Conservation (phyloP, 352 stramenopile genomes). For the Globisporangium lucens region DNA sequence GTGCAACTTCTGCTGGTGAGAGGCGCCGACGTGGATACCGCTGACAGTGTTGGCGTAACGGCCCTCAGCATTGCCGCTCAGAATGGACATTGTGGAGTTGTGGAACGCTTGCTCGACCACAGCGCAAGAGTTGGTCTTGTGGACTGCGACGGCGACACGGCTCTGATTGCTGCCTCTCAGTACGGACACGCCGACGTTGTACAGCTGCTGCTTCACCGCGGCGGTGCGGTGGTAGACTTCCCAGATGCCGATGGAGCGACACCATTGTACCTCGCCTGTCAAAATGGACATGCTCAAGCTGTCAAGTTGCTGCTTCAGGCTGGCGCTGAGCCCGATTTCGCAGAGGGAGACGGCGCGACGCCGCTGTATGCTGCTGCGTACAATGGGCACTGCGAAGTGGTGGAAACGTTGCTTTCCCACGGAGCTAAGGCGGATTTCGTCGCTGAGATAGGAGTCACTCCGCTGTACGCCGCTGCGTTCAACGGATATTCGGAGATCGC, state of each 20-base stretch:
- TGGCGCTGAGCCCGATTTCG: conserved; percentile 9
- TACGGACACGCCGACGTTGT: conserved; percentile 1
- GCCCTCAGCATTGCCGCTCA: background rate
- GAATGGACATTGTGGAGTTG: background rate
- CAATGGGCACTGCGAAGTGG: conserved; percentile 3
- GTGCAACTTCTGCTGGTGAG: background rate
- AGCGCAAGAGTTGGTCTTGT: background rate
- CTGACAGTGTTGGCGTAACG: background rate
- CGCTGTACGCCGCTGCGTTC: conserved; percentile 8
- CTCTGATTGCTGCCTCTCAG: conserved; percentile 6
- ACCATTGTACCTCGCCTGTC: conserved; percentile 6
- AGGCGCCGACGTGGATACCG: background rate
- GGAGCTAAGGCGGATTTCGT: conserved; percentile 9
- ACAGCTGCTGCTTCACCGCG: background rate
- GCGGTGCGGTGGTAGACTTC: background rate
- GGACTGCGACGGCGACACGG: conserved; percentile 2
- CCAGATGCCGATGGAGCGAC: conserved; percentile 8
- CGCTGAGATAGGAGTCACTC: conserved; percentile 9
- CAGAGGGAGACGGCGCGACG: conserved; percentile 9
- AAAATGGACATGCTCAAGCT: conserved; percentile 3
- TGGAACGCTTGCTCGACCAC: background rate
- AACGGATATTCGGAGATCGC: conserved; percentile 8
- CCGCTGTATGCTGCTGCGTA: conserved; percentile 14
- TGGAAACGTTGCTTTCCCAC: conserved; percentile 1
- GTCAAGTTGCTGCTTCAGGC: conserved; percentile 3